Conservation (phyloP, 257 asterid species). For the Solanum commersonii region DNA sequence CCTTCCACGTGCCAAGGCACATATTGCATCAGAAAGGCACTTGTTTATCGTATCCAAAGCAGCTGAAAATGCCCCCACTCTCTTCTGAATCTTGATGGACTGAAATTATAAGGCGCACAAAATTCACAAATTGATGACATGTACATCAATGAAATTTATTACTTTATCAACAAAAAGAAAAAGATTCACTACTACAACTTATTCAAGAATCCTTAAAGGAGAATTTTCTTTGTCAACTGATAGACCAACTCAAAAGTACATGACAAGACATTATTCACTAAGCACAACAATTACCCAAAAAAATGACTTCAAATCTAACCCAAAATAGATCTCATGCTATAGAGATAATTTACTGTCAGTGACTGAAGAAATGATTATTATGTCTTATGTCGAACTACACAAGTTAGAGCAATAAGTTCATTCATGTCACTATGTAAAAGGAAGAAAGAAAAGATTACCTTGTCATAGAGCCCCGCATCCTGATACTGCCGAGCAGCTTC, state of each 20-base stretch:
- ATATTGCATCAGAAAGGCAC: slow-evolving; percentile 88
- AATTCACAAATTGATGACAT: neutral
- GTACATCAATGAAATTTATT: neutral
- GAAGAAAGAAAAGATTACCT: slow-evolving; percentile 32
- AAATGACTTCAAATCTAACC: neutral
- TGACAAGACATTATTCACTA: neutral
- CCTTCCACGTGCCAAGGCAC: slow-evolving; percentile 80
- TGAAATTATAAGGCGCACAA: slow-evolving; percentile 7
- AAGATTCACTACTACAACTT: neutral
- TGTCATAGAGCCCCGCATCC: slow-evolving; percentile 77
- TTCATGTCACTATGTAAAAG: neutral
- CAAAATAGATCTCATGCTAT: neutral
- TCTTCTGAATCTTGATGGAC: slow-evolving; percentile 83
- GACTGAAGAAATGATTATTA: neutral
- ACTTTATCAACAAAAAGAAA: neutral
- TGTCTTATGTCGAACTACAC: neutral
- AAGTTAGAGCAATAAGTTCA: neutral
- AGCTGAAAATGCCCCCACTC: slow-evolving; percentile 89
- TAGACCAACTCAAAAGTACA: neutral
- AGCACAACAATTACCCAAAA: neutral
- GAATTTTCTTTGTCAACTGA: neutral
- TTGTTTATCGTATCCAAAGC: slow-evolving; percentile 81
- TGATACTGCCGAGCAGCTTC: slow-evolving; percentile 86
- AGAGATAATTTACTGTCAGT: neutral
- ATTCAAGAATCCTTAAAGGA: neutral